Conservation (phyloP, 257 asterid species). For the Solanum habrochaites region DNA sequence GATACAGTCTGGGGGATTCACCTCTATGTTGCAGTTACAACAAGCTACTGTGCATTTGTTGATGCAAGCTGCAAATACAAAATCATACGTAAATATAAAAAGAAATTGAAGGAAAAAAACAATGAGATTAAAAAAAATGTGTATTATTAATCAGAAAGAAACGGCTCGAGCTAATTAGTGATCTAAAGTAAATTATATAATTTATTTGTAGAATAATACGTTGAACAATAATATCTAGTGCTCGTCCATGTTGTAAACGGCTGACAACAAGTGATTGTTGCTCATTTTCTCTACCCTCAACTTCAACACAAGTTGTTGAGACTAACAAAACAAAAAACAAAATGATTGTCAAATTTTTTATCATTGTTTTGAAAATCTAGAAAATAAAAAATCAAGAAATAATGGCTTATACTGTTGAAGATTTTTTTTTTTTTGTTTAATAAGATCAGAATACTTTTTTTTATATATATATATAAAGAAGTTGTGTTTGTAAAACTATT, state of each 20-base stretch:
- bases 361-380: not conserved
- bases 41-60: not conserved
- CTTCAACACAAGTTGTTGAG: not conserved
- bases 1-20: not conserved
- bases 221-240: not conserved
- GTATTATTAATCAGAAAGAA: not conserved
- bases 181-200: not conserved
- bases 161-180: not conserved
- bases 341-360: not conserved
- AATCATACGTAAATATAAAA: not conserved
- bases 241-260: not conserved
- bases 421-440: not conserved
- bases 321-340: not conserved
- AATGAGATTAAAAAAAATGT: not conserved
- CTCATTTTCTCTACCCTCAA: not conserved
- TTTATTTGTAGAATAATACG: not conserved
- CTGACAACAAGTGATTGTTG: not conserved
- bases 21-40: not conserved
- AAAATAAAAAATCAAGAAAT: too few species aligned
- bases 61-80: not conserved
- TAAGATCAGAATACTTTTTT: not conserved
- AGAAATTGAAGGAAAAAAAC: not conserved
- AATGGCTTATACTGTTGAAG: not conserved
- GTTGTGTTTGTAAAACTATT: not conserved
- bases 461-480: not conserved